Base-by-base conservation (phyloP, 208 protist genomes). In the Trypanosoma caninum region DNA sequence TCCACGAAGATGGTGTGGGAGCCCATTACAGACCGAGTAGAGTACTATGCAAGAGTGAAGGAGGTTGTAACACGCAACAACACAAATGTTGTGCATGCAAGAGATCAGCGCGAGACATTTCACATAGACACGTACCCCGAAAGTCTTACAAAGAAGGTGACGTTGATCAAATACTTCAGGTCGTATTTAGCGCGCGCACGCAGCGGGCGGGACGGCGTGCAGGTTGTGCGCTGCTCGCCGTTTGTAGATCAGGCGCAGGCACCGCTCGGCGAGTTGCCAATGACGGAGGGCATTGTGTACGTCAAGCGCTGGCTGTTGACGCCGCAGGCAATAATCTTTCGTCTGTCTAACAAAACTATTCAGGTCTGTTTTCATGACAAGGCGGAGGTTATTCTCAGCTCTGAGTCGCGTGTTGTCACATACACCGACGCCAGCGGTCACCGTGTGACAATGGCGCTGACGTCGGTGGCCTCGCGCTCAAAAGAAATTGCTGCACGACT, bases 151-250 rank as follows among this genome's bases (percentile, higher is more conserved):
- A 99, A 99, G 88, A 99, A 99, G 81, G 82, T 98, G 28, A 95
- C 87, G 25, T 77, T 99, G 10, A 91, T 98, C 31, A 95, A 97
- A 74, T 97, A 98, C 79, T 99, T 99, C 80, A 84, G 88, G 31
- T 84, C 84, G 9, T 94, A 88, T 66, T 70, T 91, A 10, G 38
- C 73, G 44, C 85, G 83, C 33, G 57, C 67, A 34, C 66, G 72
- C 55, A 65, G 48, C 40, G 59, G 58, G 27, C 53, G 62, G 10
- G 77, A 90, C 34, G 72, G 66, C 30, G 80, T 87, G 22, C 72
- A 86, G 42, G 82, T 89, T 22, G 74, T 91, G 31, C 56, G 65
- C 34, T 91, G 76, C 67, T 86, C 80, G 10, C 70, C 76, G 2
- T 86, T 76, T 60, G 54, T 73, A 30, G 34, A 48, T 10, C 53